phyloP scores from a whole-genome alignment of 2,329 filamentous ascomycete genomes.

The Fusarium multiceps region DNA sequence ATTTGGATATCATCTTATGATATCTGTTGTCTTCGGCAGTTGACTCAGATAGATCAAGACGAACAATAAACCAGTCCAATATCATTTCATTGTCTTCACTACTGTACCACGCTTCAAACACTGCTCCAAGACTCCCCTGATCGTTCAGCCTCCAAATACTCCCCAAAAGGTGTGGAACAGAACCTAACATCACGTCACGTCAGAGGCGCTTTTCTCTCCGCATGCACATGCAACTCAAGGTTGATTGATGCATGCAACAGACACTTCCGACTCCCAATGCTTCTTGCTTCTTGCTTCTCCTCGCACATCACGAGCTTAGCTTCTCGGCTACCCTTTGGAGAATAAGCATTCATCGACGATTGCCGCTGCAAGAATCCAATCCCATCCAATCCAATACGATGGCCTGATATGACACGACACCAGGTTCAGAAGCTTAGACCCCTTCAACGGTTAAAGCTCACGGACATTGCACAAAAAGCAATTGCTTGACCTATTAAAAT shows the following conservation, averaged over 20 bases:
- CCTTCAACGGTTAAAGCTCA: constrained; percentile 18
- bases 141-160: not conserved
- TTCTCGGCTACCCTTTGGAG: not conserved
- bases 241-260: constrained; percentile 35
- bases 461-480: constrained; percentile 5
- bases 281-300: not conserved
- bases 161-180: constrained; percentile 5
- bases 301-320: constrained; percentile 29
- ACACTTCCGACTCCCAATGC: not conserved
- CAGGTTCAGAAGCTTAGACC: constrained; percentile 5
- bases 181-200: constrained; percentile 29
- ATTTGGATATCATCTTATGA: not conserved
- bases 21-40: not conserved
- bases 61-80: no score
- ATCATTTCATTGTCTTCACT: not conserved
- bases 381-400: constrained; percentile 1
- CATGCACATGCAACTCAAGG: constrained; percentile 12
- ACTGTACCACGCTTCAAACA: not conserved
- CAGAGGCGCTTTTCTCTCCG: constrained; percentile 34
- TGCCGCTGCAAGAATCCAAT: constrained; percentile 7
- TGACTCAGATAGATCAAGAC: not conserved
- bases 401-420: constrained; percentile 13
- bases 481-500: constrained; percentile 23
- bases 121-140: not conserved
- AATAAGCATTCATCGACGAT: constrained; percentile 35